Percentiles rank a stretch among this genome's conserved stretches.
Evolutionary conservation across 2,329 filamentous ascomycete species (phyloP).

Genomic region (Cladosporium cucumerinum): DNA sequence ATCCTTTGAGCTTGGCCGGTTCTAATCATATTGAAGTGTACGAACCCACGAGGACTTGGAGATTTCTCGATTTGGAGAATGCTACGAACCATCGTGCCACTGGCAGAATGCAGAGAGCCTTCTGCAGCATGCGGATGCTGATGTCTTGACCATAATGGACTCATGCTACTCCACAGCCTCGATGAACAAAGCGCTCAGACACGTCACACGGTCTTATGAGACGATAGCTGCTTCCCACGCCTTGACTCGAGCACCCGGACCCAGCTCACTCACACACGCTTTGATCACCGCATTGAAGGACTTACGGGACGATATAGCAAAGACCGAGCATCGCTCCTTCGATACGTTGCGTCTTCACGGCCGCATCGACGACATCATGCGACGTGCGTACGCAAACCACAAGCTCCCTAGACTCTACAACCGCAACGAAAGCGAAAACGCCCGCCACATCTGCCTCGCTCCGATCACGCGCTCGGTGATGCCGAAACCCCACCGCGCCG

Average conservation of each 20-base stretch:
- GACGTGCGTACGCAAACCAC: neutral
- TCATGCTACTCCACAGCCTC: slow-evolving; percentile 33
- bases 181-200: slow-evolving; percentile 28
- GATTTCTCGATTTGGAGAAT: too few species aligned
- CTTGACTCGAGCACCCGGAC: neutral
- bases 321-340: neutral
- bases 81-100: neutral
- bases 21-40: too few species aligned
- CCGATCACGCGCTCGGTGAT: neutral
- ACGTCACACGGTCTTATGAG: neutral
- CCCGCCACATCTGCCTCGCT: neutral
- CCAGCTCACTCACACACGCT: neutral
- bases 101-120: slow-evolving; percentile 36
- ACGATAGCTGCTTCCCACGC: neutral
- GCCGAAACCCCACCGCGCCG: slow-evolving; percentile 49
- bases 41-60: too few species aligned
- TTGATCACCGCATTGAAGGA: neutral
- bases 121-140: slow-evolving; percentile 33
- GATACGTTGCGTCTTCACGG: neutral
- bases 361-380: neutral
- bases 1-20: too few species aligned
- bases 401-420: neutral
- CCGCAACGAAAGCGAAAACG: neutral
- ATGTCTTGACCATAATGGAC: slow-evolving; percentile 39
- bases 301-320: neutral